Base-by-base conservation (phyloP, 1,284 basidiomycete genomes). In the Cryptococcus sp. region DNA sequence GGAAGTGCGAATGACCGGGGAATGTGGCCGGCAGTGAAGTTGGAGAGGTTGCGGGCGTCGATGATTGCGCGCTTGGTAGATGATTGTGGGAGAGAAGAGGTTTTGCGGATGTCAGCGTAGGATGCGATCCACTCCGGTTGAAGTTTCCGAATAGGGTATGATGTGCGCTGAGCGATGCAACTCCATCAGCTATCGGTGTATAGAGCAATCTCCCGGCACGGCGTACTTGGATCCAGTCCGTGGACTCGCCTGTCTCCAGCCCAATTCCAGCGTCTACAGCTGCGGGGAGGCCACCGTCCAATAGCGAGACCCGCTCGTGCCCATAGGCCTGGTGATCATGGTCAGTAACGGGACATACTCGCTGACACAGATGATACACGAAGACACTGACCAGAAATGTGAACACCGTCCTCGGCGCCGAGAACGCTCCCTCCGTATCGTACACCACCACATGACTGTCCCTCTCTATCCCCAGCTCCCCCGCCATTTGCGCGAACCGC, bases 341-440 rank as follows among this genome's bases (percentile, higher is more conserved):
- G 28, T 33, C 28, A 44, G 8, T n/a, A 18, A 3, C 13, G 15
- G 15, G 18, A 13, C 28, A 33, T 9, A 33, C 9, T 5, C 28
- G 28, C 28, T 33, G 28, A 9, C 28, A 33, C 7, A 43, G 4
- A 7, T n/a, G 21, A 33, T 5, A 9, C 9, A 33, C 28, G 28
- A 33, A 33, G 28, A 9, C 28, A 33, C 28, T 33, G 28, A 58
- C 56, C 43, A 47, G 40, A 47, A 58, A 58, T 1, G 52, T 58
- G 42, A 43, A 58, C 6, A 36, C 56, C 9, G 56, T 58, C 7
- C 56, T 23, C 11, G 56, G 56, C 8, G 56, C 52, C 0, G 56
- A 54, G 21, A 54, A 58, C 11, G 50, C 33, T 13, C 56, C 56
- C 36, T 58, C 52, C 33, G 47, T 52, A 39, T 58, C 56, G 37